Conservation (phyloP, 73 alveolate species). For the Diophrys sp. region DNA sequence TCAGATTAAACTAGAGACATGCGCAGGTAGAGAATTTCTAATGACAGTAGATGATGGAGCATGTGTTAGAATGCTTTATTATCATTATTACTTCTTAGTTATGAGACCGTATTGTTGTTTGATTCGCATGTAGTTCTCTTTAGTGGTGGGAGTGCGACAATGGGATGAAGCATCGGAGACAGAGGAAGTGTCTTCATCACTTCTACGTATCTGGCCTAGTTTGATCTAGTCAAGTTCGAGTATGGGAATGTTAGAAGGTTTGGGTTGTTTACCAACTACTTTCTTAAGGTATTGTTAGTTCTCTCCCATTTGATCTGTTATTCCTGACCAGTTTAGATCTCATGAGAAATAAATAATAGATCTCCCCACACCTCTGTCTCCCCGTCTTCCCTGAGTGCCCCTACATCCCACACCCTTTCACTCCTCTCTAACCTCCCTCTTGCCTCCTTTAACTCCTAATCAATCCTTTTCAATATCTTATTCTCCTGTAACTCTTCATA, state of each 20-base stretch:
- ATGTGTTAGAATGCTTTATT: conserved; percentile 32
- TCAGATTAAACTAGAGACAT: conserved; percentile 20
- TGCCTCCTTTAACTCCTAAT: background rate
- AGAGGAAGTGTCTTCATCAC: background rate
- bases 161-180: background rate
- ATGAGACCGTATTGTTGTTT: background rate
- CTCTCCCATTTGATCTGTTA: background rate
- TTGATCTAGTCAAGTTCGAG: background rate
- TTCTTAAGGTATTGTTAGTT: background rate
- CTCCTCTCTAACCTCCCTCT: background rate
- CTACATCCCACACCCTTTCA: background rate
- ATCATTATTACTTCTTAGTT: no score
- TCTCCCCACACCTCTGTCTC: background rate
- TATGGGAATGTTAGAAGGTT: background rate
- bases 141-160: background rate
- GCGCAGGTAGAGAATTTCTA: conserved; percentile 34
- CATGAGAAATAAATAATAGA: background rate
- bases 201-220: background rate
- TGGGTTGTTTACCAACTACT: no score
- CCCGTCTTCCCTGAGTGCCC: background rate
- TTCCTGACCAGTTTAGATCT: background rate
- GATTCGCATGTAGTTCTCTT: background rate
- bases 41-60: conserved; percentile 36
- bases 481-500: conserved; percentile 3
- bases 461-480: background rate